Conservation (phyloP, 2,329 filamentous ascomycete genomes). For the Periconia sp. region DNA sequence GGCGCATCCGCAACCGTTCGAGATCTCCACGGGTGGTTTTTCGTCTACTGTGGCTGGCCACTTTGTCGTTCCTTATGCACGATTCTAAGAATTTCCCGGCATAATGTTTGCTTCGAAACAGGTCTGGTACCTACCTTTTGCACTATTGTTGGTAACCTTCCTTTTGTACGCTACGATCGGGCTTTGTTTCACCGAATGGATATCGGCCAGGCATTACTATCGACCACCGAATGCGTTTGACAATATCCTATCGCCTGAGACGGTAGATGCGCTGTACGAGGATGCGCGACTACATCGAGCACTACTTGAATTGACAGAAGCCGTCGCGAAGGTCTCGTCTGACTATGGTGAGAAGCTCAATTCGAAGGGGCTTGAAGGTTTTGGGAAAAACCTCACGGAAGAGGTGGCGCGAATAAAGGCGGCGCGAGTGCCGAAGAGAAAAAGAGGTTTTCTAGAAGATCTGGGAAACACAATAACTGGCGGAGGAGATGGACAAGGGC, state of each 20-base stretch:
- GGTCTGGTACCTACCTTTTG: conserved; percentile 33
- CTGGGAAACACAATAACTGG: conserved; percentile 12
- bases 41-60: conserved; percentile 19
- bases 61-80: conserved; percentile 7
- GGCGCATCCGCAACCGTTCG: not conserved
- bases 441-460: conserved; percentile 17
- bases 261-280: conserved; percentile 30
- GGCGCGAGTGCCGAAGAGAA: conserved; percentile 4
- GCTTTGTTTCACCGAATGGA: conserved; percentile 22
- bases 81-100: conserved; percentile 14
- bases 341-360: conserved; percentile 22
- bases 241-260: conserved; percentile 23
- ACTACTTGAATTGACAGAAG: conserved; percentile 28
- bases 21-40: conserved; percentile 4
- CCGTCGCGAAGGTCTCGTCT: conserved; percentile 26
- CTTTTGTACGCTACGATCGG: conserved; percentile 22
- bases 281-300: conserved; percentile 28
- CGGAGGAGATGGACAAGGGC: not conserved
- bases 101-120: conserved; percentile 35
- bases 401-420: conserved; percentile 13
- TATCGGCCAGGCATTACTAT: not conserved
- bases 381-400: conserved; percentile 23
- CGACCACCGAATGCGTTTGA: conserved; percentile 12
- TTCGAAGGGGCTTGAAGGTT: conserved; percentile 16
- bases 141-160: conserved; percentile 15